A percentile compares a stretch with the other conserved stretches of the same genome.
These are phyloP conservation scores for Cutaneotrichosporon mucoides DNA, from an alignment of 1,284 basidiomycete species.

Conservation along the genomic window DNA sequence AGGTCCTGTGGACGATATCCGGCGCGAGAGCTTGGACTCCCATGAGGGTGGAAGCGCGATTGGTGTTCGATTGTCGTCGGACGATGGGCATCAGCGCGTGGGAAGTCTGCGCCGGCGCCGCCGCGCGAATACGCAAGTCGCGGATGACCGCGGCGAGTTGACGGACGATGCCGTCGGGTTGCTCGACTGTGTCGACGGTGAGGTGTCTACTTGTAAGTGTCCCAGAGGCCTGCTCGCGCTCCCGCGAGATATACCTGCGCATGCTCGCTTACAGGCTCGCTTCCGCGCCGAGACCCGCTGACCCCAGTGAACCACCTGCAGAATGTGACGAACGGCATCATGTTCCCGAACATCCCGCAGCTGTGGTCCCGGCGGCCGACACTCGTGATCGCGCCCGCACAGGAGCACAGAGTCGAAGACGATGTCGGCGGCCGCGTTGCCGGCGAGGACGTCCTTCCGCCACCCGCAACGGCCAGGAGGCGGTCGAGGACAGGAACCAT, in stretches of 20 bases:
- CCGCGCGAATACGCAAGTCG: not conserved
- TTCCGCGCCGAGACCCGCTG: not conserved
- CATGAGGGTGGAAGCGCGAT: not conserved
- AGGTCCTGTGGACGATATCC: not conserved
- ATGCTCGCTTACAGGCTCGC: no score
- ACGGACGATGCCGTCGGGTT: slow-evolving; percentile 41
- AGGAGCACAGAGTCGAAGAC: not conserved
- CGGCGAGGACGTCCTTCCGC: not conserved
- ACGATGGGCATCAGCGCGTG: not conserved
- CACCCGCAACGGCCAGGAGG: not conserved
- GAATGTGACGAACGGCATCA: slow-evolving; percentile 45
- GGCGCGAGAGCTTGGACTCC: no score
- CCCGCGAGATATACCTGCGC: no score
- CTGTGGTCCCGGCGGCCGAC: slow-evolving; percentile 42
- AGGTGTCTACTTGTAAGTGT: slow-evolving; percentile 41
- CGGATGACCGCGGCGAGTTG: not conserved
- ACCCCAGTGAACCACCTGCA: slow-evolving; percentile 43
- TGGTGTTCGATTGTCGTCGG: not conserved
- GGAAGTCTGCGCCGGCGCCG: not conserved
- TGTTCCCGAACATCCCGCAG: slow-evolving; percentile 44
- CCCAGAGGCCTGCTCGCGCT: no score
- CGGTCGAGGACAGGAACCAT: not conserved
- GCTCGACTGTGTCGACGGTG: slow-evolving; percentile 40
- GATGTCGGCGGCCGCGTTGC: not conserved
- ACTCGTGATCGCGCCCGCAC: slow-evolving; percentile 26